These are phyloP conservation scores for Pythium brachiatum DNA, from an alignment of 352 stramenopile species.

Conservation along the genomic window DNA sequence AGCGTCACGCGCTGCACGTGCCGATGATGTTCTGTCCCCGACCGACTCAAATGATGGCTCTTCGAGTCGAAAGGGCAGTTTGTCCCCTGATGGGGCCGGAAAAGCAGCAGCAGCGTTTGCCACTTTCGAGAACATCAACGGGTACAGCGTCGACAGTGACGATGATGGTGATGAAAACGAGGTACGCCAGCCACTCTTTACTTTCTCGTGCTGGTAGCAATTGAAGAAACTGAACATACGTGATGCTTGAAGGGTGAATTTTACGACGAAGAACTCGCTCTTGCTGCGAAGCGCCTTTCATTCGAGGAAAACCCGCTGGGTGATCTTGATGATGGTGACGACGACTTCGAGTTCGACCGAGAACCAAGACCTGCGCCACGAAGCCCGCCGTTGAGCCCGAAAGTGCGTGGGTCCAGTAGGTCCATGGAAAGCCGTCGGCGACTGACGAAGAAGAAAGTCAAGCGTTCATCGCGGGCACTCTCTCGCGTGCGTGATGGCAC, in stretches of 20 bases:
- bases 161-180: conserved; percentile 87
- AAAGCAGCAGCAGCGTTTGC: conserved; percentile 43
- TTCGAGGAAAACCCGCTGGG: conserved; percentile 77
- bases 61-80: conserved; percentile 61
- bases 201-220: neutral
- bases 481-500: conserved; percentile 56
- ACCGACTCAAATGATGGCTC: conserved; percentile 65
- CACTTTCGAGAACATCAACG: conserved; percentile 46
- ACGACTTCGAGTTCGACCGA: conserved; percentile 89
- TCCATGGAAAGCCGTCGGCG: conserved; percentile 46
- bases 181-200: conserved; percentile 27
- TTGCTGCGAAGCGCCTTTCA: conserved; percentile 57
- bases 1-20: conserved; percentile 48
- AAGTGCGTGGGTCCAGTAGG: conserved; percentile 36
- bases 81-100: conserved; percentile 62
- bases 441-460: conserved; percentile 44
- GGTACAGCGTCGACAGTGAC: conserved; percentile 74
- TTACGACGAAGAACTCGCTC: conserved; percentile 69
- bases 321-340: conserved; percentile 78
- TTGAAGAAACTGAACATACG: neutral
- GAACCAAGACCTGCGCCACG: conserved; percentile 44
- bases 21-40: conserved; percentile 67
- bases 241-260: conserved; percentile 50
- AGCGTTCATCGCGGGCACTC: conserved; percentile 45
- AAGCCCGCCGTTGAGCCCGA: conserved; percentile 59